These are phyloP conservation scores for Lepidopterella palustris DNA, from an alignment of 495 filamentous ascomycete species.

Conservation along the genomic window DNA sequence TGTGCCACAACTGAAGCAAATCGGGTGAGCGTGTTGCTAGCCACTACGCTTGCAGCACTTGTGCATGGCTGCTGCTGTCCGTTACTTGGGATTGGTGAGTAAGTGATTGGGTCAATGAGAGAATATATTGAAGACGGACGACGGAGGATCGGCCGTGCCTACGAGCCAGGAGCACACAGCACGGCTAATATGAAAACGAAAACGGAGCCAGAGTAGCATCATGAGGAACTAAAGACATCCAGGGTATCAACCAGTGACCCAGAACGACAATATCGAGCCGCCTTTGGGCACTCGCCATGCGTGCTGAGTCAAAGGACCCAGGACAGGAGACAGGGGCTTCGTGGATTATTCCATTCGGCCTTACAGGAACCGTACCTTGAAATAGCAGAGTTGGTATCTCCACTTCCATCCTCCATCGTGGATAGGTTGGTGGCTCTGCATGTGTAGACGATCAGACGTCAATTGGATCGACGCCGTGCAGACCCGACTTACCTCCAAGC, in stretches of 20 bases:
- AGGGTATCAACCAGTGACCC: not conserved
- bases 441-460: not conserved
- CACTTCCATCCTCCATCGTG: not conserved
- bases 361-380: not conserved
- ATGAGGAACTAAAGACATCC: not conserved
- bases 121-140: not conserved
- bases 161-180: not conserved
- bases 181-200: not conserved
- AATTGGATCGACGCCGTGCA: not conserved
- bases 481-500: not conserved
- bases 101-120: not conserved
- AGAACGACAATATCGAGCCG: not conserved
- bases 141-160: not conserved
- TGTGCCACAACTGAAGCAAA: not conserved
- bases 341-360: not conserved
- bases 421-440: not conserved
- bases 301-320: not conserved
- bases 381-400: not conserved
- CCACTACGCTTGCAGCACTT: not conserved
- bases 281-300: not conserved
- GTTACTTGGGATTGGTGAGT: not conserved
- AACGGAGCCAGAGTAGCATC: not conserved
- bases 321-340: not conserved
- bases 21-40: constrained; percentile 1
- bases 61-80: not conserved